Evolutionary conservation across 1,284 basidiomycete genomes (phyloP).

Genomic region (Microbotryum intermedium): DNA sequence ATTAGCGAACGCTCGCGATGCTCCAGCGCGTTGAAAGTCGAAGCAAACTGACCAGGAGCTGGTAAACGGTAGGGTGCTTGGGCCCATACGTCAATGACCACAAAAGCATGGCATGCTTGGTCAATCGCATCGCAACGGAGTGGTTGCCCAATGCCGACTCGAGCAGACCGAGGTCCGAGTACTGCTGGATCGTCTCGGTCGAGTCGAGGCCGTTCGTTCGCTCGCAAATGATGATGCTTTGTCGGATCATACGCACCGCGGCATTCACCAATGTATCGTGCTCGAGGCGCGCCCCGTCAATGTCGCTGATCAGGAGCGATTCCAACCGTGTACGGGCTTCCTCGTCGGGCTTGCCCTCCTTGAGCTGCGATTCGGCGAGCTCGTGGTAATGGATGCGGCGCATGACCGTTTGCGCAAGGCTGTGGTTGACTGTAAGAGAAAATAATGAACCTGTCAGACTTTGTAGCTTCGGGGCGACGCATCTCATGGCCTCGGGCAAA

Average conservation of each 20-base stretch:
- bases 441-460: constrained; percentile 30
- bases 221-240: constrained; percentile 50
- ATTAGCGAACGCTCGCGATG: not conserved
- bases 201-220: constrained; percentile 49
- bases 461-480: constrained; percentile 26
- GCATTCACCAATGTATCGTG: constrained; percentile 40
- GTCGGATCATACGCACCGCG: constrained; percentile 47
- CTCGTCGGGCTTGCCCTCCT: constrained; percentile 13
- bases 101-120: constrained; percentile 47
- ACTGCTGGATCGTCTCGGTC: constrained; percentile 48
- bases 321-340: constrained; percentile 16
- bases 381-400: constrained; percentile 27
- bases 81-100: constrained; percentile 48
- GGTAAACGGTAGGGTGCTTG: constrained; percentile 46
- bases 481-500: constrained; percentile 13
- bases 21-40: not conserved
- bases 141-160: constrained; percentile 44
- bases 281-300: constrained; percentile 28
- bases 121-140: constrained; percentile 43
- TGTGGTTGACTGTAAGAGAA: constrained; percentile 21
- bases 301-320: constrained; percentile 21
- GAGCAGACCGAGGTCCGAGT: constrained; percentile 51
- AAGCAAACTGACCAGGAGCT: constrained; percentile 42
- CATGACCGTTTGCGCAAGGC: constrained; percentile 21
- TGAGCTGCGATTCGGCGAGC: constrained; percentile 21